Percentiles rank a stretch among this genome's conserved stretches.
Evolutionary conservation across 2,329 filamentous ascomycete genomes (phyloP).

Genomic region (Ciborinia camelliae): DNA sequence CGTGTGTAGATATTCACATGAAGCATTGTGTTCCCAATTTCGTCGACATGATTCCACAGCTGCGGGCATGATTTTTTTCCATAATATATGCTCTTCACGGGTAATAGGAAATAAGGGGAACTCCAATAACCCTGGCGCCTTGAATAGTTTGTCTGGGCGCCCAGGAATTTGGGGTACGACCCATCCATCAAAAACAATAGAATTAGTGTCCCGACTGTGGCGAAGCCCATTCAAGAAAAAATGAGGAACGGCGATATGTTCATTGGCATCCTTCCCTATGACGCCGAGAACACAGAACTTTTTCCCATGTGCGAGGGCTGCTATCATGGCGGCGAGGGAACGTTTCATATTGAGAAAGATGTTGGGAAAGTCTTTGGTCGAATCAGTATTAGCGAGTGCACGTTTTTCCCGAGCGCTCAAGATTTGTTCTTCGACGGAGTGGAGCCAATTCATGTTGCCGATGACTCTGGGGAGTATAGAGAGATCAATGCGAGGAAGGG

Average conservation of each 20-base stretch:
- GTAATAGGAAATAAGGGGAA: not conserved
- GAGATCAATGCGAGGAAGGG: not conserved
- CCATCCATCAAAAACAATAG: not conserved
- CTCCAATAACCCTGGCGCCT: not conserved
- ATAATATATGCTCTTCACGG: not conserved
- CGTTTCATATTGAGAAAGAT: not conserved
- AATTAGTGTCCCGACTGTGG: constrained; percentile 1
- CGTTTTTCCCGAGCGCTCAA: not conserved
- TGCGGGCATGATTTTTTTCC: not conserved
- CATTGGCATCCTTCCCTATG: not conserved
- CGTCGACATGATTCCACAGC: constrained; percentile 6
- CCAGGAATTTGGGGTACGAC: not conserved
- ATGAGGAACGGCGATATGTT: not conserved
- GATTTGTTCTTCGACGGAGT: not conserved
- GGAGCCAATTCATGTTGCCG: not conserved
- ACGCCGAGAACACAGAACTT: not conserved
- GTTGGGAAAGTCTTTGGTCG: not conserved
- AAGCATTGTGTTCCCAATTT: not conserved
- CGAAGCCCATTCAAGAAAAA: not conserved
- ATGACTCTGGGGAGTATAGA: not conserved
- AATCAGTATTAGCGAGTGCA: not conserved
- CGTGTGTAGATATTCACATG: not conserved
- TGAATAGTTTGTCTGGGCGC: not conserved
- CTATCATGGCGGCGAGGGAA: not conserved
- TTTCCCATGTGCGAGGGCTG: not conserved